Base-by-base conservation (phyloP, 2,329 filamentous ascomycete species). In the Allantophomopsis lycopodina region DNA sequence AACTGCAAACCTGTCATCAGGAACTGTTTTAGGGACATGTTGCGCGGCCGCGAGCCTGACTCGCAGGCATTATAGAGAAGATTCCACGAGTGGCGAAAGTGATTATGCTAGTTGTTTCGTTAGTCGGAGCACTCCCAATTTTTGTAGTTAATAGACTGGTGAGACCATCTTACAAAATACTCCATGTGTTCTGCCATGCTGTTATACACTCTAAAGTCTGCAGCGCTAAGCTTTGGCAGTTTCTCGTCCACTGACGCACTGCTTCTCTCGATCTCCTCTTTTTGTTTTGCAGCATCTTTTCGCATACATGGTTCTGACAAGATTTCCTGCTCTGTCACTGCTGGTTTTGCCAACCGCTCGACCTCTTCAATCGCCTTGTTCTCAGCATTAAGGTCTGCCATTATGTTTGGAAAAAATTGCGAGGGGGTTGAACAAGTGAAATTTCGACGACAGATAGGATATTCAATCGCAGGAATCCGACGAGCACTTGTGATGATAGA, bases 51-150 rank as follows among this genome's bases (percentile, higher is more conserved):
- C 44, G 71, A 71, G 43, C 68, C 60, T 35, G 60, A 62, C 21
- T 63, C 64, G 52, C 78, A 83, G 17, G 84, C 76, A 3, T 62
- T 64, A 63, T 83, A 79, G 40, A 94, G 66, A 17, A 73, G 58
- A 39, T 72, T 82, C 83, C 84, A 94, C 3, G 72, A 71, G 34
- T 68, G 61, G 17, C 83, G 80, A 65, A 91, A 91, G 61, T 83
- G 71, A 49, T 77, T 75, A 62, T 91, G 84, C 78, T 84, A 48
- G 13, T 36, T 18, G 13, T 2, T 32, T 17, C n/a, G 8, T 30
- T 28, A 36, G 15, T 10, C 13, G 18, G 6, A 15, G n/a, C 18
- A 18, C 4, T 12, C 11, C 5, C n/a, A n/a, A 30, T 14, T 30
- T n/a, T 5, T 4, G 15, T 6, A 18, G 5, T 17, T 34, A n/a